phyloP scores from a whole-genome alignment of 495 filamentous ascomycete species.

The Penicillium paradoxum region DNA sequence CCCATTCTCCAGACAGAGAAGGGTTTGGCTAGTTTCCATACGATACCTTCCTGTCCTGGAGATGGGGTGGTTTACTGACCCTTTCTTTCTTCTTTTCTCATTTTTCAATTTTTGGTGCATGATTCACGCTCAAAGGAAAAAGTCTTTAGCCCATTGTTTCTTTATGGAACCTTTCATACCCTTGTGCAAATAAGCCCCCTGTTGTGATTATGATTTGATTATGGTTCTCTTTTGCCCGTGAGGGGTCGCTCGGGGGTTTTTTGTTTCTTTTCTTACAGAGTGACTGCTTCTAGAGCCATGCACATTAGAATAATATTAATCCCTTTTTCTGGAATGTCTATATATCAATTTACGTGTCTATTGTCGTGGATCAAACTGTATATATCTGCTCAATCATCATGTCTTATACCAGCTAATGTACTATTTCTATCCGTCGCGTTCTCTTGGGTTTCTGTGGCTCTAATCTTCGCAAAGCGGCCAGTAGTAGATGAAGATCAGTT shows the following conservation, averaged over 20 bases:
- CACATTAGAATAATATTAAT: slow-evolving; percentile 33
- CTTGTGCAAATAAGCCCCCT: slow-evolving; percentile 2
- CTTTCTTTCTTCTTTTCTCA: slow-evolving; percentile 13
- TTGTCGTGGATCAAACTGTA: neutral
- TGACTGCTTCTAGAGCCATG: slow-evolving; percentile 13
- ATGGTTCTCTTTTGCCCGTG: slow-evolving; percentile 10
- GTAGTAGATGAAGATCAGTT: too few relatives aligned
- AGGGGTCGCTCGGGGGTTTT: slow-evolving; percentile 11
- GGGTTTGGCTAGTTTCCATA: slow-evolving; percentile 13
- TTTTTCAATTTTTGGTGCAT: slow-evolving; percentile 10
- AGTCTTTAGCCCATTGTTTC: slow-evolving; percentile 7
- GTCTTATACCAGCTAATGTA: too few relatives aligned
- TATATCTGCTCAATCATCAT: too few relatives aligned
- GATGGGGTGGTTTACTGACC: slow-evolving; percentile 27
- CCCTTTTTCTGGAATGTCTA: slow-evolving; percentile 1
- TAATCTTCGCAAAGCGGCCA: too few relatives aligned
- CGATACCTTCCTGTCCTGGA: slow-evolving; percentile 37
- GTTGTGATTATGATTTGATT: slow-evolving; percentile 15
- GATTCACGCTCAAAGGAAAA: slow-evolving; percentile 8
- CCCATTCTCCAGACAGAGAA: slow-evolving; percentile 20
- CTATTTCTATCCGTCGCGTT: too few relatives aligned
- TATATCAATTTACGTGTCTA: neutral
- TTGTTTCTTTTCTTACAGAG: slow-evolving; percentile 12
- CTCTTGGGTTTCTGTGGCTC: too few relatives aligned
- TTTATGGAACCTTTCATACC: slow-evolving; percentile 6